Evolutionary conservation across 164 flowering plant species (phyloP).

Genomic region (Cinnamomum chago): DNA sequence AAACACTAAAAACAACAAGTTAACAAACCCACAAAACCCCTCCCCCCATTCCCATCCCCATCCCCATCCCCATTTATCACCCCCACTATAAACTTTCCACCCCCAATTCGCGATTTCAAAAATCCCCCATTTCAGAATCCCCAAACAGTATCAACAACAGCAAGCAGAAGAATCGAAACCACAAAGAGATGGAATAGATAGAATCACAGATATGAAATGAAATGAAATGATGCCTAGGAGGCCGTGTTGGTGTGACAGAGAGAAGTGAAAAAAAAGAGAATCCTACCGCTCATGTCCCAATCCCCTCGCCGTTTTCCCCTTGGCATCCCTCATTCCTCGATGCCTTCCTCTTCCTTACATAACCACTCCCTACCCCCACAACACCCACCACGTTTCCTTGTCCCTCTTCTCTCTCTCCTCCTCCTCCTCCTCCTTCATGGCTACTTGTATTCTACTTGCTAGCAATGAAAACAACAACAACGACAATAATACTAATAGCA

Average conservation of each 20-base stretch:
- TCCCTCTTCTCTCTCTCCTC: neutral
- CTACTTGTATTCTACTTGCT: constrained; percentile 30
- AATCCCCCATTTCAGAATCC: neutral
- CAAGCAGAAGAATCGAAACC: too few relatives aligned
- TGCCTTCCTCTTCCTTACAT: constrained; percentile 8
- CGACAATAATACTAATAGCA: constrained; percentile 2
- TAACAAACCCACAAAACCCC: neutral
- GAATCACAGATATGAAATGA: neutral
- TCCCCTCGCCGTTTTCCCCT: constrained; percentile 42
- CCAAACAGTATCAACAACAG: too few relatives aligned
- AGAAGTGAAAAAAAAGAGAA: constrained; percentile 20
- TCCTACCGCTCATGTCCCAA: constrained; percentile 37
- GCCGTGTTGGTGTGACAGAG: constrained; percentile 16
- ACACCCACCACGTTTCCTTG: neutral
- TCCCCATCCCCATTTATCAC: neutral
- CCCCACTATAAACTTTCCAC: neutral
- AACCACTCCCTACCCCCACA: constrained; percentile 1
- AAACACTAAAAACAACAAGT: neutral
- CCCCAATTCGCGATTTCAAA: neutral
- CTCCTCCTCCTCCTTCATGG: constrained; percentile 21
- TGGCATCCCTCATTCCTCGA: constrained; percentile 21
- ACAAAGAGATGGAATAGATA: too few relatives aligned
- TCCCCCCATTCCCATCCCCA: neutral
- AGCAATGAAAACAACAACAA: constrained; percentile 9
- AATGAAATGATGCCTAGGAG: constrained; percentile 1